A percentile compares a stretch with the other conserved stretches of the same genome.
phyloP scores from a whole-genome alignment of 2,329 filamentous ascomycete species.

The Arachnomyces sp. region DNA sequence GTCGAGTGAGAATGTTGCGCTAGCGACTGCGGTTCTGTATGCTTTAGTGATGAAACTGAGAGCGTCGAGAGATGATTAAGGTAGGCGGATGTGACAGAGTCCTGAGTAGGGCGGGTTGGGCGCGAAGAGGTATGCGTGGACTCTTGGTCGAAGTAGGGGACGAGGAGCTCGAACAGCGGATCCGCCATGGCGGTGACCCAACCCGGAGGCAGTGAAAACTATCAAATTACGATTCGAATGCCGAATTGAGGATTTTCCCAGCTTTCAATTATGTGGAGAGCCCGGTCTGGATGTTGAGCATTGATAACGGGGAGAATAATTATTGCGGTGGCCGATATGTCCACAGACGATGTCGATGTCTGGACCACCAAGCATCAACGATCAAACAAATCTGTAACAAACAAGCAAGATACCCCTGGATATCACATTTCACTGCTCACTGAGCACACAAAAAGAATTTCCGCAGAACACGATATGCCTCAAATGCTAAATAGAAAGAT shows the following conservation, averaged over 20 bases:
- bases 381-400: not conserved
- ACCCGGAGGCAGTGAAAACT: not conserved
- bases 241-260: no score
- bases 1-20: slow-evolving; percentile 72
- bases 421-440: no score
- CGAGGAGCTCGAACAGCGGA: slow-evolving; percentile 65
- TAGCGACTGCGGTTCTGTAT: slow-evolving; percentile 71
- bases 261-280: no score
- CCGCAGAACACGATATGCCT: not conserved
- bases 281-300: no score
- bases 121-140: slow-evolving; percentile 27
- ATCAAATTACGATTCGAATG: slow-evolving; percentile 4
- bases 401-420: no score
- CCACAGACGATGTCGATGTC: not conserved
- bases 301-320: not conserved
- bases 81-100: slow-evolving; percentile 55
- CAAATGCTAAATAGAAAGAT: no score
- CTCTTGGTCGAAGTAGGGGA: slow-evolving; percentile 48
- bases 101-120: slow-evolving; percentile 27
- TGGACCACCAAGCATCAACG: not conserved
- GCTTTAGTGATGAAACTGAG: slow-evolving; percentile 62
- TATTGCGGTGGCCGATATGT: no score
- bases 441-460: not conserved
- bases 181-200: slow-evolving; percentile 52
- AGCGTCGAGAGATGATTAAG: slow-evolving; percentile 71